Conservation (phyloP, 2,329 filamentous ascomycete species). For the Pseudonectria buxi region DNA sequence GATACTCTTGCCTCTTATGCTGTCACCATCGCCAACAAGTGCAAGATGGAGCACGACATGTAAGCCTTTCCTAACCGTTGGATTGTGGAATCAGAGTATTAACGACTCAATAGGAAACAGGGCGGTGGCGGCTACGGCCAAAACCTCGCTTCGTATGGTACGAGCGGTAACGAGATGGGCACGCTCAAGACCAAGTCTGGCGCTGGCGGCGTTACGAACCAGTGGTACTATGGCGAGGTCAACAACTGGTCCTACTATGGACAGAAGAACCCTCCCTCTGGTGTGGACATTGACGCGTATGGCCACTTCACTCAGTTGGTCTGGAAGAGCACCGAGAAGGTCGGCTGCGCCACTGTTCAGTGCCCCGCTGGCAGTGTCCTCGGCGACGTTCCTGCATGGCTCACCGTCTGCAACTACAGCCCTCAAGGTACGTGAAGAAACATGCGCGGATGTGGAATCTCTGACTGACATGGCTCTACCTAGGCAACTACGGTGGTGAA, state of each 20-base stretch:
- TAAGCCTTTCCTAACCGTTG: slow-evolving; percentile 37
- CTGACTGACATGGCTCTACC: slow-evolving; percentile 9
- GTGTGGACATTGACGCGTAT: slow-evolving; percentile 56
- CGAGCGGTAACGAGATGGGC: slow-evolving; percentile 29
- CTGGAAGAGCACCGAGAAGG: slow-evolving; percentile 32
- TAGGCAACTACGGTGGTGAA: slow-evolving; percentile 46
- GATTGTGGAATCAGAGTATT: slow-evolving; percentile 14
- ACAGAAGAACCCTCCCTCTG: slow-evolving; percentile 46
- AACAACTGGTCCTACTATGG: slow-evolving; percentile 54
- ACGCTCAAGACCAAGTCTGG: slow-evolving; percentile 45
- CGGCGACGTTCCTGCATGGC: slow-evolving; percentile 49
- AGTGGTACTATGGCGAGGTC: slow-evolving; percentile 86
- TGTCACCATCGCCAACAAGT: slow-evolving; percentile 53
- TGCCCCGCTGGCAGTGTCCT: slow-evolving; percentile 46
- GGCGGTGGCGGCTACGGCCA: slow-evolving; percentile 71
- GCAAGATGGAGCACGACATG: slow-evolving; percentile 71
- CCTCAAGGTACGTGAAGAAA: slow-evolving; percentile 55
- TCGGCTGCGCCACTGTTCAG: slow-evolving; percentile 62
- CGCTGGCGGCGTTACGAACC: slow-evolving; percentile 63
- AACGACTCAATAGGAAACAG: slow-evolving; percentile 38
- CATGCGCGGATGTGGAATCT: neutral
- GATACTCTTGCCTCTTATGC: slow-evolving; percentile 58
- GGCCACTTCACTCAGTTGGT: slow-evolving; percentile 47
- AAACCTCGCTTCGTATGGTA: slow-evolving; percentile 70
- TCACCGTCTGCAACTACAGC: slow-evolving; percentile 85